Conservation (phyloP, 2,329 filamentous ascomycete genomes). For the Epichloe glyceriae region DNA sequence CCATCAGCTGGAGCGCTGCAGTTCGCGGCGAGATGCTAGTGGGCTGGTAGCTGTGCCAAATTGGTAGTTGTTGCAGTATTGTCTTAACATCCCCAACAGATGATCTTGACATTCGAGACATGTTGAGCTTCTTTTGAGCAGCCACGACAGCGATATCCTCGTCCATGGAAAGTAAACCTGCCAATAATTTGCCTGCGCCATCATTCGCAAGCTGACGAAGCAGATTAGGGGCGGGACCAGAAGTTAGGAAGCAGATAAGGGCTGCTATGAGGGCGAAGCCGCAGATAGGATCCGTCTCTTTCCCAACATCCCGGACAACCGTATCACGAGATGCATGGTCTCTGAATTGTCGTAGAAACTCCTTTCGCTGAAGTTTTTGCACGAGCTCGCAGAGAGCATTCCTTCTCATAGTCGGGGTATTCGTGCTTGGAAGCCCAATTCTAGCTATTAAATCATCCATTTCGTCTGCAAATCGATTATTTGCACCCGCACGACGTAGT, state of each 20-base stretch:
- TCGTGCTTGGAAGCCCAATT: conserved; percentile 36
- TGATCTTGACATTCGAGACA: conserved; percentile 51
- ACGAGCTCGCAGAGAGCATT: conserved; percentile 47
- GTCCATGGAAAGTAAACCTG: conserved; percentile 36
- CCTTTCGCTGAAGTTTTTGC: conserved; percentile 45
- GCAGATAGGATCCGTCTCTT: conserved; percentile 46
- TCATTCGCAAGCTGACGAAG: conserved; percentile 43
- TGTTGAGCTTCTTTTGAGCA: conserved; percentile 52
- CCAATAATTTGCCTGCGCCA: conserved; percentile 41
- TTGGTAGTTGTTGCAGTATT: conserved; percentile 34
- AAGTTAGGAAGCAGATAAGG: conserved; percentile 48
- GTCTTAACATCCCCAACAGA: conserved; percentile 42
- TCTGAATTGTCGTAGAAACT: conserved; percentile 56
- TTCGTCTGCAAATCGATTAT: conserved; percentile 52
- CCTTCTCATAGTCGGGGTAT: conserved; percentile 39
- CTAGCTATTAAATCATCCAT: conserved; percentile 51
- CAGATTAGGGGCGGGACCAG: conserved; percentile 46
- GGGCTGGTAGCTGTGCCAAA: conserved; percentile 47
- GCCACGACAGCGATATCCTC: conserved; percentile 48
- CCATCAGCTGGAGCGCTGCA: conserved; percentile 50
- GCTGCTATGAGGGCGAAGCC: conserved; percentile 52
- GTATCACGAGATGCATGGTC: conserved; percentile 60
- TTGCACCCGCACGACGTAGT: conserved; percentile 50
- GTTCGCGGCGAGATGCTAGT: conserved; percentile 46
- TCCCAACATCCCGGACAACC: conserved; percentile 48